phyloP scores from a whole-genome alignment of 495 filamentous ascomycete species.

The Neurospora sp. region DNA sequence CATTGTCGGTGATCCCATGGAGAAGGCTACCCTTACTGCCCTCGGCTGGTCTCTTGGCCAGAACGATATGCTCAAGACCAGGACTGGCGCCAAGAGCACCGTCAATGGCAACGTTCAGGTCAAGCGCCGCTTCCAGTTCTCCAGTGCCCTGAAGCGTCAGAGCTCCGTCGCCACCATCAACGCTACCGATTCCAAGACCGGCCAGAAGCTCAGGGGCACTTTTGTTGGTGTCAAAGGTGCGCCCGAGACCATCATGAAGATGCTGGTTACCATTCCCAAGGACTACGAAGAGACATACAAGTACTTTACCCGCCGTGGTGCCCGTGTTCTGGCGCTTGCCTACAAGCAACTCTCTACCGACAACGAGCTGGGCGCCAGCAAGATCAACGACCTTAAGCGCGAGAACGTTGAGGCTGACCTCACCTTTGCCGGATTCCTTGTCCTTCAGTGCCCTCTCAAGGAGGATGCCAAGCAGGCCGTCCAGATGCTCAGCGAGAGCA shows the following conservation, averaged over 20 bases:
- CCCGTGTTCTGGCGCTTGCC: constrained; percentile 83
- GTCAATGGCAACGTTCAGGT: constrained; percentile 64
- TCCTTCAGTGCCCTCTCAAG: constrained; percentile 91
- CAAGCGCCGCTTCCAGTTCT: constrained; percentile 96
- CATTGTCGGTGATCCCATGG: constrained; percentile 97
- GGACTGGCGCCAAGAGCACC: constrained; percentile 30
- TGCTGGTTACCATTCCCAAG: constrained; percentile 72
- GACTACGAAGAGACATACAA: constrained; percentile 98
- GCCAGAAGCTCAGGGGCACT: constrained; percentile 65
- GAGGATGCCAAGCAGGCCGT: constrained; percentile 91
- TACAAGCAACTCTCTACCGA: constrained; percentile 84
- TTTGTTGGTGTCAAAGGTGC: constrained; percentile 96
- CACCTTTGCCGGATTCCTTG: constrained; percentile 87
- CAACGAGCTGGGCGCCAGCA: constrained; percentile 65
- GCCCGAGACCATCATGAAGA: constrained; percentile 88
- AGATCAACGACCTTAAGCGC: constrained; percentile 84
- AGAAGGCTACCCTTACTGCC: constrained; percentile 83
- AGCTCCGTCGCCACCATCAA: constrained; percentile 82
- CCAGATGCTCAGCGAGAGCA: constrained; percentile 96
- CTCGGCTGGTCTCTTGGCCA: constrained; percentile 86
- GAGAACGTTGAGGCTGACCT: constrained; percentile 84
- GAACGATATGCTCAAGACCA: constrained; percentile 67
- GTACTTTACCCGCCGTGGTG: constrained; percentile 90
- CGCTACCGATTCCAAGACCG: constrained; percentile 53
- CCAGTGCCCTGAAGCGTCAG: constrained; percentile 89